Base-by-base conservation (phyloP, 2,329 filamentous ascomycete species). In the Monilinia polystroma region DNA sequence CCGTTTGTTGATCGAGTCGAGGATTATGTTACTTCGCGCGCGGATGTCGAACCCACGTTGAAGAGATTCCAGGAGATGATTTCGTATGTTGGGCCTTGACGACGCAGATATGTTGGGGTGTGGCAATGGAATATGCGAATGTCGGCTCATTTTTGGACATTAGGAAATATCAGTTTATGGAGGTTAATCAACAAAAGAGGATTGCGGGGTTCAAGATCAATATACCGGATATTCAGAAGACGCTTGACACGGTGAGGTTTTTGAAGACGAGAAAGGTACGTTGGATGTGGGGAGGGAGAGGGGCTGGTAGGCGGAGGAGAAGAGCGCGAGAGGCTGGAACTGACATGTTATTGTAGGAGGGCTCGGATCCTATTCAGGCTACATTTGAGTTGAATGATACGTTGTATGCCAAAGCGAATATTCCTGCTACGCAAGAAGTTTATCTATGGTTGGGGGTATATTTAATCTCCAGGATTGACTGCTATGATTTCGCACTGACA, bases 141-240 rank as follows among this genome's bases (percentile, higher is more conserved):
- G n/a, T 51, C 47, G 41, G 49, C 64, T 66, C 56, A 62, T 53
- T 52, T 35, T 59, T 26, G 71, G 79, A 79, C 75, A 76, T 78
- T 77, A 96, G 93, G 73, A 99, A 99, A 84, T 99, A 99, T 82
- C 95, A 98, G 79, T 99, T 98, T 81, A 99, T 99, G 95, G 93
- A 98, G 81, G 83, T 90, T 77, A 98, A 97, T 79, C 91, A 95
- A 68, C 90, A 96, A 78, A 86, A 92, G 70, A 87, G 95, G 58
- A 89, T 91, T 64, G 83, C 85, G 4, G 93, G 93, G 2, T 81
- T 99, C 66, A 91, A 89, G 75, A 93, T 97, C 76, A 99, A 98
- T 82, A 93, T 99, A 72, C 95, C 95, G 0, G 95, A 99, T 77
- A 98, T 99, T 71, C 89, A 92, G 75, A 97, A 97, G 83, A 98